Conservation (phyloP, 352 stramenopile genomes). For the Globisporangium iwayamae region DNA sequence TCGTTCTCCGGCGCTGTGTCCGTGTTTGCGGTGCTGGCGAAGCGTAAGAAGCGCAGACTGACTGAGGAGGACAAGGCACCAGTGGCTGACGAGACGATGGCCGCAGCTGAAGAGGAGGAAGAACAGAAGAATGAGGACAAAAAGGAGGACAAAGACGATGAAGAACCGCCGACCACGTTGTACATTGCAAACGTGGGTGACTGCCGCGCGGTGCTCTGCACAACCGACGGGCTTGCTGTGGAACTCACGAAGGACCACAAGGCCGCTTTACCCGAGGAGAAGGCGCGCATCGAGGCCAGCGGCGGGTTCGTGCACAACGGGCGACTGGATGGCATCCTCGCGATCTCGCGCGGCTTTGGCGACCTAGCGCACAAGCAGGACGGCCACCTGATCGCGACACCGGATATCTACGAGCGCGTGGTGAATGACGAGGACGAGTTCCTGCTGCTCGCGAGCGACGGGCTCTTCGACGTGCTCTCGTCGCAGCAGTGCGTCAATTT, state of each 20-base stretch:
- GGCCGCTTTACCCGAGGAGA: constrained; percentile 68
- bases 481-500: constrained; percentile 91
- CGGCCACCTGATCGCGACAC: constrained; percentile 82
- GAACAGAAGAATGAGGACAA: background rate
- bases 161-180: constrained; percentile 46
- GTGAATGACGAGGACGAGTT: constrained; percentile 81
- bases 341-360: constrained; percentile 86
- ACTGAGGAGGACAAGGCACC: background rate
- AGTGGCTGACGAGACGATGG: constrained; percentile 10
- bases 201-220: constrained; percentile 86
- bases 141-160: constrained; percentile 13
- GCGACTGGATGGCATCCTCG: constrained; percentile 82
- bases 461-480: constrained; percentile 89
- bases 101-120: background rate
- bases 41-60: constrained; percentile 22
- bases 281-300: constrained; percentile 70
- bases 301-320: constrained; percentile 89
- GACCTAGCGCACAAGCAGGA: constrained; percentile 88
- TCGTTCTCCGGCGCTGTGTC: constrained; percentile 81
- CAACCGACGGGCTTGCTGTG: constrained; percentile 59
- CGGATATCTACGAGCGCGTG: constrained; percentile 70
- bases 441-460: constrained; percentile 88
- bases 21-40: constrained; percentile 60
- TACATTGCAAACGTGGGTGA: constrained; percentile 89
- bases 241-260: constrained; percentile 89